phyloP scores from a whole-genome alignment of 176 grass and related monocot species.

The Poa pratensis region DNA sequence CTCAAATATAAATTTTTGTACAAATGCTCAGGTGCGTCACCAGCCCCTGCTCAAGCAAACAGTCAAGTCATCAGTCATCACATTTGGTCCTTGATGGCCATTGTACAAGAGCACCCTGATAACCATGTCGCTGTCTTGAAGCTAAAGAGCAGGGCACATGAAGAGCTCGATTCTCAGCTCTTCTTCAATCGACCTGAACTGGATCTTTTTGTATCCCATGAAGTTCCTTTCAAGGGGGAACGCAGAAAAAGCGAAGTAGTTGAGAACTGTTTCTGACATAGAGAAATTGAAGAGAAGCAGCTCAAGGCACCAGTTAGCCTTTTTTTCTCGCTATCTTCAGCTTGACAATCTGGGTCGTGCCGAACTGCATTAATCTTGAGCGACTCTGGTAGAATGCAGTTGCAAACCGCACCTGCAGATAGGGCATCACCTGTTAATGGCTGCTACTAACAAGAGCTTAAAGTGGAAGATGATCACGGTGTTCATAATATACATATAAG shows the following conservation, averaged over 20 bases:
- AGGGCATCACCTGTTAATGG: neutral
- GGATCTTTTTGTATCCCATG: neutral
- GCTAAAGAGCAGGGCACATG: neutral
- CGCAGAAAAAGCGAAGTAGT: slow-evolving; percentile 47
- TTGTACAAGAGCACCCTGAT: neutral
- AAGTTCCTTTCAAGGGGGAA: slow-evolving; percentile 37
- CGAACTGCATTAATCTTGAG: slow-evolving; percentile 61
- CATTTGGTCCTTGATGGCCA: neutral
- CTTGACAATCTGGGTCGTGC: slow-evolving; percentile 57
- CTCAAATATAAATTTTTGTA: neutral
- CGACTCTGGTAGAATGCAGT: slow-evolving; percentile 67
- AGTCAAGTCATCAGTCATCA: neutral
- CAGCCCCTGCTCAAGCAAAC: neutral
- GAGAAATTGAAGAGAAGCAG: slow-evolving; percentile 76
- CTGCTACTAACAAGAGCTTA: neutral
- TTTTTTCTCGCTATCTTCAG: slow-evolving; percentile 64
- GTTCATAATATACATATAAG: neutral
- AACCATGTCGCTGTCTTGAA: neutral
- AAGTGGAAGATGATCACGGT: neutral
- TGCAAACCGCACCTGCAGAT: slow-evolving; percentile 70
- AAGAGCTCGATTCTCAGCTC: slow-evolving; percentile 7
- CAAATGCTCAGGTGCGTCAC: neutral
- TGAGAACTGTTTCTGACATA: slow-evolving; percentile 47
- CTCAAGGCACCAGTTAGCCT: slow-evolving; percentile 56
- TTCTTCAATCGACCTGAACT: slow-evolving; percentile 27